Evolutionary conservation across 768 basidiomycete species (phyloP).

Genomic region (Termitomyces sp.): DNA sequence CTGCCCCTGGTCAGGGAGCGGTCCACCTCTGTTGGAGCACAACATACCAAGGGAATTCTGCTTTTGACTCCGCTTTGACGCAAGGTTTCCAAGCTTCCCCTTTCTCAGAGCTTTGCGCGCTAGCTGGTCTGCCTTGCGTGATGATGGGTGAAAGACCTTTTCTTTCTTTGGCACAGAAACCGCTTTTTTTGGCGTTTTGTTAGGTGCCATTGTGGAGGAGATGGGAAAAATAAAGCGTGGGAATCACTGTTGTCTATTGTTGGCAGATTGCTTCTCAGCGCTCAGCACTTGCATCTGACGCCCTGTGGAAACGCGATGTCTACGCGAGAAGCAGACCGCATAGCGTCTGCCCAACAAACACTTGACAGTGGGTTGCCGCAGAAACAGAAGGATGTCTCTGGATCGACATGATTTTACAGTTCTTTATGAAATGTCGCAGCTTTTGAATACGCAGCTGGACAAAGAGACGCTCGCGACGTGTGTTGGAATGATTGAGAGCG

Average conservation of each 20-base stretch:
- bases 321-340: slow-evolving; percentile 54
- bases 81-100: slow-evolving; percentile 53
- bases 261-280: not conserved
- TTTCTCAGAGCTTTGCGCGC: slow-evolving; percentile 64
- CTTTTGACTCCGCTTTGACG: slow-evolving; percentile 53
- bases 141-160: slow-evolving; percentile 79
- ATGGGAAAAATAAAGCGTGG: slow-evolving; percentile 11
- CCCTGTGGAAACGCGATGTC: slow-evolving; percentile 25
- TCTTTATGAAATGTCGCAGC: slow-evolving; percentile 81
- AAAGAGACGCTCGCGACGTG: slow-evolving; percentile 91
- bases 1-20: slow-evolving; percentile 8
- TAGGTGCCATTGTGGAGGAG: slow-evolving; percentile 30
- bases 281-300: too few relatives aligned
- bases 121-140: slow-evolving; percentile 78
- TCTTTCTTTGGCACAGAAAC: slow-evolving; percentile 49
- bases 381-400: not conserved
- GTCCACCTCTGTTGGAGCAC: slow-evolving; percentile 1
- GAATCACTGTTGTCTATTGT: not conserved
- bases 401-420: slow-evolving; percentile 37
- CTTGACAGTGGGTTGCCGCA: slow-evolving; percentile 52
- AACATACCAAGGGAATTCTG: slow-evolving; percentile 47
- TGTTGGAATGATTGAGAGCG: slow-evolving; percentile 87
- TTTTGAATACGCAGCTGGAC: slow-evolving; percentile 83
- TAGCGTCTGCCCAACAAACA: slow-evolving; percentile 62
- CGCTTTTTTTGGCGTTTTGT: slow-evolving; percentile 33